Evolutionary conservation across 495 filamentous ascomycete species (phyloP), one percentile per base, ranked within the genome.

Genomic region (Penicillium diatomitis): DNA sequence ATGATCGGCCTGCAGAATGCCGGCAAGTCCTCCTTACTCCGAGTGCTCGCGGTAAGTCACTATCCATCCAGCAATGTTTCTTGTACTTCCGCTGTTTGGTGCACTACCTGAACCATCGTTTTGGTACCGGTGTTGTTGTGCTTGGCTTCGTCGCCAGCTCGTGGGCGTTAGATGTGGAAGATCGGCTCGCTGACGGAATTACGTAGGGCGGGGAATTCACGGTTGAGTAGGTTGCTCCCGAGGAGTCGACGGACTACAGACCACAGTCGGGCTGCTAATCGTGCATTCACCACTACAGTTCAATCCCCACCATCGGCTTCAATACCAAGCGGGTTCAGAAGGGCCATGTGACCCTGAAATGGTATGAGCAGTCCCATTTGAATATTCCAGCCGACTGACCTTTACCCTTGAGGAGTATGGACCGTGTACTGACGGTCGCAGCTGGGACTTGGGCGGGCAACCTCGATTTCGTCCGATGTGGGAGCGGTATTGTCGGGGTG

Each of bases 1-100:
- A 95, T 98, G 88, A 94, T 98, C 73, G 92, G 92, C 28, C 73
- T 98, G 65, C 92, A 98, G 66, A 98, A 98, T 72, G 92, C 92
- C 45, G 92, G 92, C 52, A 98, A 98, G 71, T 97, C 92, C 41
- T 96, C 91, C 33, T 69, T 98, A 63, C 76, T 97, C 65, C 80
- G 91, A 46, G 92, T 98, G 50, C 73, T 98, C 51, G 90, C 92
- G 72, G 92, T 98, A 81, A 74, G 86, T 74, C 55, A n/a, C n/a
- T 6, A n/a, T 20, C 4, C 10, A 6, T 34, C 29, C 10, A 4
- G 30, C 29, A 33, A 4, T 36, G n/a, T 44, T 44, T 34, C 31
- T 12, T 11, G 7, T 11, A 31, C 30, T 12, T 11, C 50, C 8
- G 27, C 28, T 20, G 20, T 20, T 20, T 20, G 20, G 20, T 20